A percentile compares a stretch with the other conserved stretches of the same genome.
Conservation (phyloP, 768 basidiomycete genomes). For the Rhodocollybia butyracea region DNA sequence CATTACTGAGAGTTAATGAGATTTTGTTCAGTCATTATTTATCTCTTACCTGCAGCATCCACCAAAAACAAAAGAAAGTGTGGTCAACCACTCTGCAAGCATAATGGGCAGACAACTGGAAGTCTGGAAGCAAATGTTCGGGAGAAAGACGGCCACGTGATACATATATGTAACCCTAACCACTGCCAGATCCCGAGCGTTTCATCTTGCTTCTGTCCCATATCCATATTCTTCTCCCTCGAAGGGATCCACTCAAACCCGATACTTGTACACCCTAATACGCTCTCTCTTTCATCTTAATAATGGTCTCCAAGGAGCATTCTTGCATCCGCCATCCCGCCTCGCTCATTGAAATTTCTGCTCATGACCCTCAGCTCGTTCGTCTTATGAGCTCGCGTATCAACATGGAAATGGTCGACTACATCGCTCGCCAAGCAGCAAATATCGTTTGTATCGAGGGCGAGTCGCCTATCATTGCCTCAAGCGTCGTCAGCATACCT, state of each 20-base stretch:
- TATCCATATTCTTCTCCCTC: constrained; percentile 8
- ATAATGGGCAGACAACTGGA: too few relatives aligned
- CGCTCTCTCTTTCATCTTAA: constrained; percentile 6
- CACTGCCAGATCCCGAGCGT: background rate
- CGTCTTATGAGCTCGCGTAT: constrained; percentile 77
- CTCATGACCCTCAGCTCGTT: constrained; percentile 80
- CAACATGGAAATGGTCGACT: constrained; percentile 79
- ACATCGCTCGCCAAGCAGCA: constrained; percentile 76
- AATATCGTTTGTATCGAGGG: constrained; percentile 72
- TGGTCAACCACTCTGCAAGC: constrained; percentile 47
- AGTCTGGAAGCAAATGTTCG: background rate
- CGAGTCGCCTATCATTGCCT: constrained; percentile 34
- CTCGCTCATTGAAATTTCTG: constrained; percentile 72
- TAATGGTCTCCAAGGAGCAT: constrained; percentile 6
- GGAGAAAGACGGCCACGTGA: constrained; percentile 1
- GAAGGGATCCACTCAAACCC: constrained; percentile 11
- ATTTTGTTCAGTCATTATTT: background rate
- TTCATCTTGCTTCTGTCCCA: background rate
- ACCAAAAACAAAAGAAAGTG: constrained; percentile 77
- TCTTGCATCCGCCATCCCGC: constrained; percentile 52
- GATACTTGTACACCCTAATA: constrained; percentile 7
- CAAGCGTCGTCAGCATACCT: constrained; percentile 37
- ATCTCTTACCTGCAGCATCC: constrained; percentile 77
- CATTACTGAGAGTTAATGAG: constrained; percentile 49
- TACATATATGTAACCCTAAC: background rate